Evolutionary conservation across 306 rosid genomes (phyloP).

Genomic region (Cyclanthera cordifolia): DNA sequence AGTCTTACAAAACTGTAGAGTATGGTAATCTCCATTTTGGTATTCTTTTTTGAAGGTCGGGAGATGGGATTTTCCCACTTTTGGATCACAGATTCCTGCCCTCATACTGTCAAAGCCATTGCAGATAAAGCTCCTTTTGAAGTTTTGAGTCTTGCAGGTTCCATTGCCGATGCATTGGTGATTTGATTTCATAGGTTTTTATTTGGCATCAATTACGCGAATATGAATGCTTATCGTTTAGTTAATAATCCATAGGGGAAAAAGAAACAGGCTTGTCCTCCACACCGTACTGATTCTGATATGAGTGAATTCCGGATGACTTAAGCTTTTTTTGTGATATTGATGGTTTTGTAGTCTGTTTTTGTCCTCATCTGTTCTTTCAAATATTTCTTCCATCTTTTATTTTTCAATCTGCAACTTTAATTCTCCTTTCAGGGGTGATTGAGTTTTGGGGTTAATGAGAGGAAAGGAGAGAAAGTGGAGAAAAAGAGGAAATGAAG

Average conservation of each 20-base stretch:
- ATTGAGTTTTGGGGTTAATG: too few relatives aligned
- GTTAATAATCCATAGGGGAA: not conserved
- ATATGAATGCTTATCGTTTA: not conserved
- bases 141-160: slow-evolving; percentile 77
- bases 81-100: slow-evolving; percentile 97
- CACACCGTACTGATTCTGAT: not conserved
- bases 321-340: not conserved
- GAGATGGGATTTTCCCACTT: slow-evolving; percentile 63
- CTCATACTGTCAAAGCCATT: slow-evolving; percentile 63
- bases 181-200: slow-evolving; percentile 26
- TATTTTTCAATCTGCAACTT: not conserved
- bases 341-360: not conserved
- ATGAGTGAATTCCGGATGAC: not conserved
- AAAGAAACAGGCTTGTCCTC: not conserved
- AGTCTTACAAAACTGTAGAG: too few relatives aligned
- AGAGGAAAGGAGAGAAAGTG: too few relatives aligned
- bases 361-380: not conserved
- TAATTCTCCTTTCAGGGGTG: too few relatives aligned
- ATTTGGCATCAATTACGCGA: not conserved
- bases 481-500: too few relatives aligned
- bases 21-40: slow-evolving; percentile 10
- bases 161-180: slow-evolving; percentile 74
- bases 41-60: slow-evolving; percentile 21
- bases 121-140: slow-evolving; percentile 71
- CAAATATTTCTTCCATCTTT: not conserved